Base-by-base conservation (phyloP, 257 asterid genomes). In the Nicotiana noctiflora region DNA sequence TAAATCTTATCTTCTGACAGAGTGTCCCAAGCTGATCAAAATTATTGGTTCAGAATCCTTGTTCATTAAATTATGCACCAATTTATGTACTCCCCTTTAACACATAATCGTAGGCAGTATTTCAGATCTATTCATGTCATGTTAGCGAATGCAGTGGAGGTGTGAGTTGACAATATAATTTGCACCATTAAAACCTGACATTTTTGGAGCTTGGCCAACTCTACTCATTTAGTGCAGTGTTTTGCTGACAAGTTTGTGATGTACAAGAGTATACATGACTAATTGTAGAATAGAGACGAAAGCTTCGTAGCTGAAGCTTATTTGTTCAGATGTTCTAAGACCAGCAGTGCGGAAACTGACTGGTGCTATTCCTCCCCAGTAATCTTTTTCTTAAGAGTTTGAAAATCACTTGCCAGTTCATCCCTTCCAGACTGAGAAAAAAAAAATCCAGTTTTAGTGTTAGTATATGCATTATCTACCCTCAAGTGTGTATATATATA, bases 321-420 rank as follows among this genome's bases (percentile, higher is more conserved):
- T 23, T 46, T 46, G 61, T 72, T 72, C 78, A 46, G 23, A 49
- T 72, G 61, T 72, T 23, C 61, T 46, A 23, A 21, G 23, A 72
- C 49, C 40, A 46, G 60, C 78, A 44, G 8, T 8, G 61, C 40
- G 15, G 78, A 49, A 19, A 0, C 53, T 77, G 81, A 9, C 18
- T 59, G 49, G 60, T 74, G 61, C 83, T 80, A 80, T 10, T 80
- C 83, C 31, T 52, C 61, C 9, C 83, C 83, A 80, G 83, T 31
- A 18, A 80, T 80, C 53, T 80, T 80, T 55, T 80, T 80, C 83
- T 66, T 80, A 72, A 80, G 75, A 32, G 60, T 55, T 53, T 66
- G 37, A 80, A 80, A 9, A 53, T 80, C 79, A n/a, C 37, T 66
- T 32, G 32, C 59, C 21, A 80, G 17, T 80, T 66, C 79, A 31